Conservation (phyloP, 73 alveolate genomes). For the Tetrahymena thermophila region DNA sequence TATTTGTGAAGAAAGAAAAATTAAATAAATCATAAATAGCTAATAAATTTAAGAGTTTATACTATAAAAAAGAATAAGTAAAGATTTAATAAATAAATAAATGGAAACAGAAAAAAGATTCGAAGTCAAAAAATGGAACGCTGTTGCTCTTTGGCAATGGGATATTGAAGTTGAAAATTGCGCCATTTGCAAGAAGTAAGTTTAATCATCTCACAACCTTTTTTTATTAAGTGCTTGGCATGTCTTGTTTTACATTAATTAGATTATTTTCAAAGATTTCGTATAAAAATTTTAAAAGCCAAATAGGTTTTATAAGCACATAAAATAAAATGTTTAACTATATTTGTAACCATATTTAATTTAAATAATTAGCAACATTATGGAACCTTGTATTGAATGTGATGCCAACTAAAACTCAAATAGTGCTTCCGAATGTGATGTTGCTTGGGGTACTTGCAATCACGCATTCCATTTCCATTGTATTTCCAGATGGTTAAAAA, state of each 20-base stretch:
- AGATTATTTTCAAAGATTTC: background rate
- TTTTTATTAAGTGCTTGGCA: background rate
- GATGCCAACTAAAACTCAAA: conserved; percentile 85
- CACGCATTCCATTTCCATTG: conserved; percentile 97
- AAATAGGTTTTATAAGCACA: background rate
- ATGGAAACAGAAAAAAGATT: conserved; percentile 52
- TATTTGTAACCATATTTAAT: background rate
- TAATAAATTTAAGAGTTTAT: background rate
- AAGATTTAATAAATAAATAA: background rate
- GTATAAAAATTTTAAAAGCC: background rate
- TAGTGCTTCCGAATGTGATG: conserved; percentile 86
- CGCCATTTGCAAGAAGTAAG: conserved; percentile 91
- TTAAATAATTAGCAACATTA: conserved; percentile 18
- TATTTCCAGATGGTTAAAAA: conserved; percentile 96
- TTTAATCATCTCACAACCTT: background rate
- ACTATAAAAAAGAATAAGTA: background rate
- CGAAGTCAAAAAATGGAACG: conserved; percentile 88
- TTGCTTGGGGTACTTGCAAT: conserved; percentile 99
- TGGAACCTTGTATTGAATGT: conserved; percentile 83
- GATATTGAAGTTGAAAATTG: conserved; percentile 95
- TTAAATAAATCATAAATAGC: background rate
- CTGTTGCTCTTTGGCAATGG: conserved; percentile 95
- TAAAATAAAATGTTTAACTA: background rate
- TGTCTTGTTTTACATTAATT: background rate
- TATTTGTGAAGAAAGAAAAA: background rate